phyloP scores from a whole-genome alignment of 2,329 filamentous ascomycete species.

The Xylaria multiplex region DNA sequence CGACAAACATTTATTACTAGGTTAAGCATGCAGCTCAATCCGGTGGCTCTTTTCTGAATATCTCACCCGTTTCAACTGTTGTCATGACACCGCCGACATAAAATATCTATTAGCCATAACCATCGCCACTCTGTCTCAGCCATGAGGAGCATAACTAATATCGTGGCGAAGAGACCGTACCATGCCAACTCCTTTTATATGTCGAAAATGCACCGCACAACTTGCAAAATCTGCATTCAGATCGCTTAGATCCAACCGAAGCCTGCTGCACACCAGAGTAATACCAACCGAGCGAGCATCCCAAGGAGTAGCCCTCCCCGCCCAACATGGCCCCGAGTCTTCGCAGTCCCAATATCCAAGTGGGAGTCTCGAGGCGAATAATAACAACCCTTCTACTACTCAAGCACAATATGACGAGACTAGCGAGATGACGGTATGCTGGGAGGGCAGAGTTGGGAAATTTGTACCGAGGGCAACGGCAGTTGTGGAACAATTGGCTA shows the following conservation, averaged over 20 bases:
- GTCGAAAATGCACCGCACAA: slow-evolving; percentile 45
- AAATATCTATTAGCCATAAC: slow-evolving; percentile 3
- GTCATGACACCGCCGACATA: neutral
- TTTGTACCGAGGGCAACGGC: slow-evolving; percentile 20
- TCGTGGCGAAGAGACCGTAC: slow-evolving; percentile 27
- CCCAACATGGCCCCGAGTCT: neutral
- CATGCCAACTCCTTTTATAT: slow-evolving; percentile 47
- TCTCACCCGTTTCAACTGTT: neutral
- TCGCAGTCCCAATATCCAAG: neutral
- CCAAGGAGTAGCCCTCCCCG: neutral
- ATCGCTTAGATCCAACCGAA: neutral
- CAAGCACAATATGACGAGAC: slow-evolving; percentile 5
- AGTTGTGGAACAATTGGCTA: slow-evolving; percentile 3
- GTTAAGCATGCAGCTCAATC: neutral
- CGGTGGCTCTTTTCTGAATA: neutral
- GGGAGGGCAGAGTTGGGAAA: slow-evolving; percentile 19
- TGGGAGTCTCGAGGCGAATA: neutral
- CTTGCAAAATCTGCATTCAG: slow-evolving; percentile 33
- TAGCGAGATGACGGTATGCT: neutral
- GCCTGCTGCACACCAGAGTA: slow-evolving; percentile 21
- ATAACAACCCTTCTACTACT: neutral
- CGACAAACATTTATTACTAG: neutral
- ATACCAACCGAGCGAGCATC: slow-evolving; percentile 21
- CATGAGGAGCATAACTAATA: slow-evolving; percentile 26
- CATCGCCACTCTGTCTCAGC: neutral